A percentile compares a stretch with the other conserved stretches of the same genome.
Conservation (phyloP, 257 asterid genomes). For the Solanum tarijense region DNA sequence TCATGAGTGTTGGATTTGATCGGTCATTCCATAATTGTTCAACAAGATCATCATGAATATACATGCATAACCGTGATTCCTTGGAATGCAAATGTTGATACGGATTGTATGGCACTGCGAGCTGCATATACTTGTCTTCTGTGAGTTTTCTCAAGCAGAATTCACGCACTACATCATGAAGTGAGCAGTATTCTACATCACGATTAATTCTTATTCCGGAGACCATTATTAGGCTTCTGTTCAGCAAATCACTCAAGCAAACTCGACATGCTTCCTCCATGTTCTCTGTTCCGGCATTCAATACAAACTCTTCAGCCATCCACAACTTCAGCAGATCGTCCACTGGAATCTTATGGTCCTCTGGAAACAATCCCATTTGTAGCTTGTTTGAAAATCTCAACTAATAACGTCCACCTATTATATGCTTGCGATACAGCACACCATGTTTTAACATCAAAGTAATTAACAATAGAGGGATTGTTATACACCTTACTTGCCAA, state of each 20-base stretch:
- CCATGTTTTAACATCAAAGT: neutral
- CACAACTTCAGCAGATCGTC: too few species aligned
- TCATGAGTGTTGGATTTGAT: too few species aligned
- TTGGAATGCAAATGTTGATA: too few species aligned
- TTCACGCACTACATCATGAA: neutral
- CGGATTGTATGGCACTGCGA: too few species aligned
- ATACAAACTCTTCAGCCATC: neutral
- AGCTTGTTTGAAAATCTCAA: neutral
- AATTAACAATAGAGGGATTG: neutral
- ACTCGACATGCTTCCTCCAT: neutral
- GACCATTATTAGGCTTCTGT: neutral
- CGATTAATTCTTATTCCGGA: neutral
- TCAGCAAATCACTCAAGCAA: neutral
- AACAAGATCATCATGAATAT: too few species aligned
- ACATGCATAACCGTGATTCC: neutral
- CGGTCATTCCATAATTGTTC: too few species aligned
- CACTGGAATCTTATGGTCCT: too few species aligned
- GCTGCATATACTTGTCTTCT: neutral
- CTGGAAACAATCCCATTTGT: too few species aligned
- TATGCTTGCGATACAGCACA: neutral
- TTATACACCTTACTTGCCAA: neutral
- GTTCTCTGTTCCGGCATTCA: neutral
- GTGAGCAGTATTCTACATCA: neutral
- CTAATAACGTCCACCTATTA: neutral
- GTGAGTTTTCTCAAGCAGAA: neutral